A percentile compares a stretch with the other conserved stretches of the same genome.
Conservation (phyloP, 306 rosid species). For the Vigna angularis region DNA sequence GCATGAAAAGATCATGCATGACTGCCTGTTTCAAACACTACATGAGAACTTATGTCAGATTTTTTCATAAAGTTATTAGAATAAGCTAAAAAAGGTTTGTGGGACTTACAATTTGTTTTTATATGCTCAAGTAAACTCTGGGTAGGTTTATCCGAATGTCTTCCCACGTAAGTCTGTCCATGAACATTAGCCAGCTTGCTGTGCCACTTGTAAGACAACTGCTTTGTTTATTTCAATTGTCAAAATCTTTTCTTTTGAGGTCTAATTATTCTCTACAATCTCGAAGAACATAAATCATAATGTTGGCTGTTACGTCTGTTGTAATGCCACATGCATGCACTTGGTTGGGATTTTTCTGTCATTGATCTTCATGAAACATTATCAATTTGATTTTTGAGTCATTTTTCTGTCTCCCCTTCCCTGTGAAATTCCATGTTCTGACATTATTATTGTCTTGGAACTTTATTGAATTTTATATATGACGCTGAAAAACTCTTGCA, state of each 20-base stretch:
- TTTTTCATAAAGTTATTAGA: neutral
- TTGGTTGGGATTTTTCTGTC: constrained; percentile 20
- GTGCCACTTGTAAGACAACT: neutral
- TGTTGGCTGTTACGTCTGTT: neutral
- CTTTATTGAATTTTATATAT: neutral
- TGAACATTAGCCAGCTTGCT: constrained; percentile 16
- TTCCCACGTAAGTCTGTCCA: neutral
- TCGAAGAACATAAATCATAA: constrained; percentile 4
- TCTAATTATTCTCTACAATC: constrained; percentile 11
- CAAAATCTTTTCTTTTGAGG: neutral
- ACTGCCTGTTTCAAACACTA: neutral
- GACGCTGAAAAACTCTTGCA: constrained; percentile 46
- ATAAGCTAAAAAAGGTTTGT: neutral
- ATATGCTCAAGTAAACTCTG: neutral
- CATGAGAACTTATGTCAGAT: neutral
- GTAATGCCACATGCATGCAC: neutral
- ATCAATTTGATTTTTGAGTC: neutral
- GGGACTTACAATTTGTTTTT: neutral
- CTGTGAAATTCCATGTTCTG: neutral
- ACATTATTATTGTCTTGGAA: neutral
- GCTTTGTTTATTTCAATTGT: neutral
- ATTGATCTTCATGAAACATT: neutral
- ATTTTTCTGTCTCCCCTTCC: neutral
- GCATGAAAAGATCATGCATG: neutral
- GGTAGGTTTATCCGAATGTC: neutral